Base-by-base conservation (phyloP, 1,284 basidiomycete species). In the Tausonia pullulans region DNA sequence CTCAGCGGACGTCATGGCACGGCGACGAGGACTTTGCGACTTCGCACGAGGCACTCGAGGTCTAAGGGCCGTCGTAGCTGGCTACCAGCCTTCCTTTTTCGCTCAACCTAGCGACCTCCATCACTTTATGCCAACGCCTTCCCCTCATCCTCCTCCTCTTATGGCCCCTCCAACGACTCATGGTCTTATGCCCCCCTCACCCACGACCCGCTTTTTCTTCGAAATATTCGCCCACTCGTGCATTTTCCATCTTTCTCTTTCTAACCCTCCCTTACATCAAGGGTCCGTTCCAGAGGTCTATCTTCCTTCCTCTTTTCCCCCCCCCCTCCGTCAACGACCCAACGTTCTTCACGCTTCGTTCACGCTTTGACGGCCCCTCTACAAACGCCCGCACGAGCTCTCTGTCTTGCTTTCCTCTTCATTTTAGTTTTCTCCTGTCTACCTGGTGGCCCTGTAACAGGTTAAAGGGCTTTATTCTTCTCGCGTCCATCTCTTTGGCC, bases 1-100 rank as follows among this genome's bases (percentile, higher is more conserved):
- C 55, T 27, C 61, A 62, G 61, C 52, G 54, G 61, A 5, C 52
- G n/a, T 27, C 27, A 27, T 60, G 58, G 58, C 13, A 60, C 40
- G 58, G 49, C n/a, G 56, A 58, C 16, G 62, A 63, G 39, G 56
- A 53, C 43, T 63, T 63, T 43, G 55, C 62, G 11, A 63, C 62
- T 13, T n/a, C 39, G 7, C 62, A 58, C 62, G 62, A 63, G 44
- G 41, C 62, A 4, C 62, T 63, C 27, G 62, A 63, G 44, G 46
- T 63, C 27, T 63, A 13, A 56, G 27, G 27, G 27, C 27, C 27
- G 27, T 27, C 27, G 27, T 27, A 27, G 27, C 27, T 27, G 27
- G 14, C 52, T 53, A 13, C 52, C 52, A 8, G 14, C 16, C 52
- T 53, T 53, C 52, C 52, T 52, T 52, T 14, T n/a, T n/a, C 51